Evolutionary conservation across 768 basidiomycete species (phyloP), one percentile per base, ranked within the genome.

Genomic region (Mycena albidolilacea): DNA sequence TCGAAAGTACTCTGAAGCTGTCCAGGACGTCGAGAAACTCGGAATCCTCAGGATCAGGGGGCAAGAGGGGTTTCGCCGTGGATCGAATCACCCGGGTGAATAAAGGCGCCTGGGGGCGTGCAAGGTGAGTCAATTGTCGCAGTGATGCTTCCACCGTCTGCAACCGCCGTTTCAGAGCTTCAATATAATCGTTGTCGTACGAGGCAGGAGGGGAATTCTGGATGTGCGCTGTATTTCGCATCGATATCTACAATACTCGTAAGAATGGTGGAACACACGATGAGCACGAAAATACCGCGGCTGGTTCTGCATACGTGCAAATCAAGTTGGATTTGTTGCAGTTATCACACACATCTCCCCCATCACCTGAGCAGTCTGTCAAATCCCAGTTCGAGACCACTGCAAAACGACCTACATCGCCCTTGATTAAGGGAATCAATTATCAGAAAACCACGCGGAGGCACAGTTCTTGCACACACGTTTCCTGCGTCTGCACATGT

Each of bases 401-500:
- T 19, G 21, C 7, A 17, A 15, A 19, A n/a, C 17, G 3, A 11
- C 68, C 12, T 30, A 69, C 68, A 69, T 14, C 61, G 68, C 14
- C 68, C 68, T 69, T 41, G 12, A 9, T 10, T 38, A 2, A 62
- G 5, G 30, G 30, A 30, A 3, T 30, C 30, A 30, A 30, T 30
- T 2, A 30, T 30, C 30, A 30, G 30, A 30, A 30, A 30, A 30
- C 30, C 30, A 30, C 30, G 30, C 30, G 30, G 30, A 30, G 30
- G 30, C 30, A 30, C 30, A 43, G 10, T 43, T 43, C 14, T 43
- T 14, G 41, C 37, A 63, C 64, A 1, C 21, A 69, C 68, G 46
- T 30, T 62, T 61, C 60, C 9, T 69, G 2, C 60, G 68, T 39
- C 68, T 52, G n/a, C 68, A 69, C 35, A 41, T 55, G 48, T 69